Percentiles rank a stretch among this genome's conserved stretches.
Conservation (phyloP, 129 eudicot genomes). For the Flaveria ramosissima region DNA sequence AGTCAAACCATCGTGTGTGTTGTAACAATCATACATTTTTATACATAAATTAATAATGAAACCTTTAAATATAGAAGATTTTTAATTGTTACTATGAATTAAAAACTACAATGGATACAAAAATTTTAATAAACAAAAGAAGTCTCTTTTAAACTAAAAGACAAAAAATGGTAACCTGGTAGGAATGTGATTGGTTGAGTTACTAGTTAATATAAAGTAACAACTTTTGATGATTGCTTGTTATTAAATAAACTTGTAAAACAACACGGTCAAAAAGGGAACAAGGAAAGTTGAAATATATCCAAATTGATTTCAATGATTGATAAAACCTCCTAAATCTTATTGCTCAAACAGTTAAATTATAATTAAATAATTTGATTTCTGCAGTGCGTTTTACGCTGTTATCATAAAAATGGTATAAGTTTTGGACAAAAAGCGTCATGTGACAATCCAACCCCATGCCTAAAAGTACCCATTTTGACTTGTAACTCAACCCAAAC, state of each 20-base stretch:
- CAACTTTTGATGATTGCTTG: not conserved
- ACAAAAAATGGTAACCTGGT: not conserved
- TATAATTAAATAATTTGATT: not conserved
- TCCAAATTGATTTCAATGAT: not conserved
- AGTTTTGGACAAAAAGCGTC: not conserved
- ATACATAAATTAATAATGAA: not conserved
- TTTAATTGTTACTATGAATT: not conserved
- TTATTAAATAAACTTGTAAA: not conserved
- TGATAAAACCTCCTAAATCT: not conserved
- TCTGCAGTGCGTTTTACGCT: not conserved
- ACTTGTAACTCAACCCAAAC: not conserved
- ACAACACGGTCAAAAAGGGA: not conserved
- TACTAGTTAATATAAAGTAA: not conserved
- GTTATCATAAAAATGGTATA: not conserved
- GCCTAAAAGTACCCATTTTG: not conserved
- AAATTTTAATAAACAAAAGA: not conserved
- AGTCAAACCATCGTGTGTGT: not conserved
- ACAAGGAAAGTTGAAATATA: not conserved
- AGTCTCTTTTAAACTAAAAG: not conserved
- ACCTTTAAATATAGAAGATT: not conserved
- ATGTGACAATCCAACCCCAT: not conserved
- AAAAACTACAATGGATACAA: not conserved
- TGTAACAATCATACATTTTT: not conserved
- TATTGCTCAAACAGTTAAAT: not conserved
- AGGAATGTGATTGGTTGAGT: not conserved